Conservation (phyloP, 306 rosid species). For the Quercus rubra region DNA sequence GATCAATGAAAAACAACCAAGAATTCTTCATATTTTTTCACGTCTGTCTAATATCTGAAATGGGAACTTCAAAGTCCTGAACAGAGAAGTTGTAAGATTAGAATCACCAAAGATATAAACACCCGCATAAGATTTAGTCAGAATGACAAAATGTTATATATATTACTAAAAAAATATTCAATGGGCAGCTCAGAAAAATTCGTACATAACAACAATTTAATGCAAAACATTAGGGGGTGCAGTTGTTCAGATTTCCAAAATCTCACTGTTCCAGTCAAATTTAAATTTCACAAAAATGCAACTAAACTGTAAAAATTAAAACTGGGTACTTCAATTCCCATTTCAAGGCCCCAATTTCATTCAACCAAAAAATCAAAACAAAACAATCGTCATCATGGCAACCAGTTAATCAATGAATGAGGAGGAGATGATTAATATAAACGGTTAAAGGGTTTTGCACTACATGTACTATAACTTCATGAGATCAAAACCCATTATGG, state of each 20-base stretch:
- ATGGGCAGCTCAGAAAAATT: not conserved
- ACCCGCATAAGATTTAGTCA: conserved; percentile 30
- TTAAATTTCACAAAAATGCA: not conserved
- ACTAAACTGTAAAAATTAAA: not conserved
- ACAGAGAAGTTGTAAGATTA: not conserved
- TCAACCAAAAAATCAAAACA: not conserved
- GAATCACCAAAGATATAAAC: not conserved
- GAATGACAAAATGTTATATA: not conserved
- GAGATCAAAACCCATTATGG: not conserved
- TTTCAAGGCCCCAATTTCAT: not conserved
- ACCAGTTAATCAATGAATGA: not conserved
- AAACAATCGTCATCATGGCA: not conserved
- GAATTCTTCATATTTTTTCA: conserved; percentile 48
- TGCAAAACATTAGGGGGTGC: not conserved
- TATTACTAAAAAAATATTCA: not conserved
- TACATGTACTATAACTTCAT: not conserved
- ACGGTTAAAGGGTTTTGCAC: not conserved
- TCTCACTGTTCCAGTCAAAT: not conserved
- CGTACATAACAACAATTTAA: not conserved
- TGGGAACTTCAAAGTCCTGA: conserved; percentile 1
- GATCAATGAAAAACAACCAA: conserved; percentile 64
- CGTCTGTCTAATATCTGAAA: not conserved
- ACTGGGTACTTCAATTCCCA: not conserved
- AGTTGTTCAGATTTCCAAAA: not conserved
- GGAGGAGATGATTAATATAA: not conserved